Base-by-base conservation (phyloP, 495 filamentous ascomycete genomes). In the Penicillium mononematosum region DNA sequence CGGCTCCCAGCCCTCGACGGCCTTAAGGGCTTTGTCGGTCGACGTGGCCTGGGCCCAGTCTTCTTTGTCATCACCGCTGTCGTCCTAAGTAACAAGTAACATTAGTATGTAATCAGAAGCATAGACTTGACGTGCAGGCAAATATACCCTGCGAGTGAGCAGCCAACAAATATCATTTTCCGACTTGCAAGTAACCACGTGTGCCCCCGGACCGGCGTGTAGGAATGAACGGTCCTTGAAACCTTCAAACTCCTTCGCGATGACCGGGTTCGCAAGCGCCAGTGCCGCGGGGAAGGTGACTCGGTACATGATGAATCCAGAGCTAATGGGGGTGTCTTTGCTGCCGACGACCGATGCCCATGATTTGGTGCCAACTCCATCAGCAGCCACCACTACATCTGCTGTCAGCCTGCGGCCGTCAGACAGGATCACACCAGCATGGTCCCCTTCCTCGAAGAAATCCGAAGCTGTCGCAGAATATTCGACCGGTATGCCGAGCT, bases 1-100 rank as follows among this genome's bases (percentile, higher is more conserved):
- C 0, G 83, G 81, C 57, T 88, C 86, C 86, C 87, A 91, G 4
- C 82, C 85, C 41, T 85, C 80, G 39, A 70, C 55, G 2, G 62
- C 62, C 44, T 66, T 63, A 24, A 39, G 36, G 36, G 36, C 36
- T 6, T 39, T 39, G 3, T 39, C 10, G 11, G 10, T 39, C 10
- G 36, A 39, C 36, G 36, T 16, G n/a, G 12, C n/a, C 11, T 39
- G 7, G 0, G 36, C 36, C 36, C 36, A 39, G 36, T 39, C 36
- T 39, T 39, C 36, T 14, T n/a, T 9, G 4, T 14, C 36, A n/a
- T 39, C n/a, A 39, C 36, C n/a, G 0, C n/a, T 14, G 36, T 39
- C 12, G 5, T 39, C 36, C 36, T 39, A 14, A 14, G 0, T 39
- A 9, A 39, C 12, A 14, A 14, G 0, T 39, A 9, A 39, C 12